Percentiles rank a stretch among this genome's conserved stretches.
Evolutionary conservation across 176 grass and related monocot species (phyloP).

Genomic region (Carex scoparia): DNA sequence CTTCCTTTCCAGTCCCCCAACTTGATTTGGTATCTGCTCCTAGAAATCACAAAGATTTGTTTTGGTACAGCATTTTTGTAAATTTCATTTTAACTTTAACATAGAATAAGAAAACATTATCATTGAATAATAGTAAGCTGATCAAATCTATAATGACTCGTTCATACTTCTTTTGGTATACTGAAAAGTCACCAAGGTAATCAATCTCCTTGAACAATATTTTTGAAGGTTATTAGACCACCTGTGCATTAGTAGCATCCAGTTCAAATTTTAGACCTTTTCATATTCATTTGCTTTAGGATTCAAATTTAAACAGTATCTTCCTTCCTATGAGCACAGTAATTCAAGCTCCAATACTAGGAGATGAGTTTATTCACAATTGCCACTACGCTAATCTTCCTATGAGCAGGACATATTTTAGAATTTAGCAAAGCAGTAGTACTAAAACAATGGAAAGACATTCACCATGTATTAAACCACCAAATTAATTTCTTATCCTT

Average conservation of each 20-base stretch:
- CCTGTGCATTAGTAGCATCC: not conserved
- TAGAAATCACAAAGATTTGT: not conserved
- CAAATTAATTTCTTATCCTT: constrained; percentile 14
- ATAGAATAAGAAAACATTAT: not conserved
- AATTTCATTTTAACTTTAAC: not conserved
- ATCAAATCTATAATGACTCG: not conserved
- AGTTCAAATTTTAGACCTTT: not conserved
- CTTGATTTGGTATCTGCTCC: not conserved
- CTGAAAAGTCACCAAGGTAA: not conserved
- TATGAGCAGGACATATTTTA: not conserved
- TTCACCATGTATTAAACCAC: not conserved
- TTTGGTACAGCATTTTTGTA: not conserved
- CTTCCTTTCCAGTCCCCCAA: not conserved
- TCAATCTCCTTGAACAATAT: not conserved
- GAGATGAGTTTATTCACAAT: not conserved
- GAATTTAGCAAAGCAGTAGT: not conserved
- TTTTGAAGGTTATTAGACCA: not conserved
- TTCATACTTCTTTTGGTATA: not conserved
- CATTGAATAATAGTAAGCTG: not conserved
- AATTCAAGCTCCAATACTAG: not conserved
- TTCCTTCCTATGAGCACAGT: not conserved
- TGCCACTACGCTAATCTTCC: not conserved
- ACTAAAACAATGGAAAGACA: not conserved
- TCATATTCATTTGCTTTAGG: constrained; percentile 1
- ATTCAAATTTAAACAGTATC: not conserved